phyloP scores from a whole-genome alignment of 2,329 filamentous ascomycete species.

The Aspergillus puulaauensis region DNA sequence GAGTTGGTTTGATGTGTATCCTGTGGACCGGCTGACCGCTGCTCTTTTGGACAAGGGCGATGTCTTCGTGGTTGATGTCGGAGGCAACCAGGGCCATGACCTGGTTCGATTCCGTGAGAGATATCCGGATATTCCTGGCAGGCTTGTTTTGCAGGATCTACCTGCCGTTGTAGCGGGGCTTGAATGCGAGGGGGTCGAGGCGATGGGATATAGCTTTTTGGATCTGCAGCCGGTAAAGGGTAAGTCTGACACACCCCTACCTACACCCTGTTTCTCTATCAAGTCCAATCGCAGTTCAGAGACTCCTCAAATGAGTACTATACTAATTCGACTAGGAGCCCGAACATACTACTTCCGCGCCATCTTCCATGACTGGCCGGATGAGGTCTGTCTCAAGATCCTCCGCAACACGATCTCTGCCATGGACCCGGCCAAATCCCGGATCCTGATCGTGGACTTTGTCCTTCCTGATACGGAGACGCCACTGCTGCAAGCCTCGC shows the following conservation, averaged over 20 bases:
- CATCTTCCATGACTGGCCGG: slow-evolving; percentile 41
- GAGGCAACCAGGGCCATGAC: slow-evolving; percentile 44
- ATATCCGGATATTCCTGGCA: slow-evolving; percentile 33
- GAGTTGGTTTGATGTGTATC: slow-evolving; percentile 34
- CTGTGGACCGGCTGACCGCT: slow-evolving; percentile 26
- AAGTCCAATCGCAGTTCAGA: neutral
- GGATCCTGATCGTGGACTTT: slow-evolving; percentile 37
- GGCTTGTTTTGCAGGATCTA: slow-evolving; percentile 43
- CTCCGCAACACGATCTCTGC: slow-evolving; percentile 31
- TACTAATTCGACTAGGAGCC: slow-evolving; percentile 24
- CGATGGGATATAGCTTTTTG: slow-evolving; percentile 35
- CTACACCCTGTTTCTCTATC: neutral
- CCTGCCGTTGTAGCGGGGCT: slow-evolving; percentile 24
- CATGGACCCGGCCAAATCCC: slow-evolving; percentile 31
- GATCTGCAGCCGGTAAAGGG: slow-evolving; percentile 33
- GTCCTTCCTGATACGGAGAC: slow-evolving; percentile 32
- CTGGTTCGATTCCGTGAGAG: slow-evolving; percentile 30
- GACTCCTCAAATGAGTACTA: no score
- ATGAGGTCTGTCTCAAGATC: slow-evolving; percentile 33
- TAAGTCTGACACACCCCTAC: slow-evolving; percentile 1
- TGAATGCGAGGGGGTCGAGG: slow-evolving; percentile 22
- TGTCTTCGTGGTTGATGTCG: slow-evolving; percentile 43
- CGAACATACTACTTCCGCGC: slow-evolving; percentile 37
- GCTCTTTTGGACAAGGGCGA: slow-evolving; percentile 22
- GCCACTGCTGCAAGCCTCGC: slow-evolving; percentile 27